phyloP scores from a whole-genome alignment of 805 yeast genomes.

The Candida sphagnicola region DNA sequence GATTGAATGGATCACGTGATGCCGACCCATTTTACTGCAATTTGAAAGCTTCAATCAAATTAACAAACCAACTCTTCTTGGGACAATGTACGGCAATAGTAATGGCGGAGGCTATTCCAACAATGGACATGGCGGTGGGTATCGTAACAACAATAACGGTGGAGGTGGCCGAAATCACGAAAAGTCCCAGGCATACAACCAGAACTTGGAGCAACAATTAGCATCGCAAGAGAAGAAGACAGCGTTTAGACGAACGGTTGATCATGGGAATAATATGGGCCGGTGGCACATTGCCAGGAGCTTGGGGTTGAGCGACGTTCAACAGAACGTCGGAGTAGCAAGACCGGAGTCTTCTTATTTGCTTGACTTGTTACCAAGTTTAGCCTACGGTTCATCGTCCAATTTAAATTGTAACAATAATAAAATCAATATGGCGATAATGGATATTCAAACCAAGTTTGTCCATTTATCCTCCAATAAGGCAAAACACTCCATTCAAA shows the following conservation, averaged over 20 bases:
- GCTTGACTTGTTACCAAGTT: conserved; percentile 62
- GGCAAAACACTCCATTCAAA: conserved; percentile 84
- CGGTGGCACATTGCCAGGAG: conserved; percentile 50
- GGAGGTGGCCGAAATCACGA: conserved; percentile 8
- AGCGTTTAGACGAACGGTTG: conserved; percentile 66
- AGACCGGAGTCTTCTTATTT: conserved; percentile 69
- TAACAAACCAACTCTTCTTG: too few species aligned
- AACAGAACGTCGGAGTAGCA: conserved; percentile 46
- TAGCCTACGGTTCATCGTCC: conserved; percentile 44
- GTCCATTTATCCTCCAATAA: conserved; percentile 90
- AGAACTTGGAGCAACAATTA: conserved; percentile 38
- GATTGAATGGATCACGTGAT: too few species aligned
- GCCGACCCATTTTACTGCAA: too few species aligned
- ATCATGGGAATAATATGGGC: conserved; percentile 73
- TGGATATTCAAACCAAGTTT: conserved; percentile 74
- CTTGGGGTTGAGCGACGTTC: conserved; percentile 33
- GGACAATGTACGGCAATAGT: conserved; percentile 1
- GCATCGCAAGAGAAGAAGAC: conserved; percentile 48
- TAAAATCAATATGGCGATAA: conserved; percentile 38
- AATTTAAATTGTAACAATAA: conserved; percentile 21
- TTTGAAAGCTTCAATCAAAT: too few species aligned
- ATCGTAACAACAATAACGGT: background rate
- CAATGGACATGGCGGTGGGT: background rate
- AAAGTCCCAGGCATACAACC: conserved; percentile 23
- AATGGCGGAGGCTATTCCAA: background rate